These are phyloP conservation scores for Pugionium dolabratum DNA, from an alignment of 345 rosid species.

Conservation along the genomic window DNA sequence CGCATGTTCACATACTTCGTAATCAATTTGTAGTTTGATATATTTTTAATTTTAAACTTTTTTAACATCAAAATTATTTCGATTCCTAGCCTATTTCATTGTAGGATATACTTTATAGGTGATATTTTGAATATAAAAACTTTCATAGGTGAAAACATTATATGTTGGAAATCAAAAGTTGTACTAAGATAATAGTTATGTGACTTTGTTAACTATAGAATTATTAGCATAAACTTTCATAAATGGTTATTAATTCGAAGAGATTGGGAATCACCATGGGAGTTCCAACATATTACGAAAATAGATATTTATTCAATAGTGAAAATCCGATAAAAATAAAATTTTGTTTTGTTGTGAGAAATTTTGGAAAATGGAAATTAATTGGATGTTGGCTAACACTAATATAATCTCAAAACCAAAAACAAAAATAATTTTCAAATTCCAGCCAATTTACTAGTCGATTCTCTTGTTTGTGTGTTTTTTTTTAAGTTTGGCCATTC, in stretches of 20 bases:
- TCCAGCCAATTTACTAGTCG: not conserved
- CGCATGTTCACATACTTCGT: slow-evolving; percentile 31
- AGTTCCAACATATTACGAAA: too few species aligned
- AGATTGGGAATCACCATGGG: too few species aligned
- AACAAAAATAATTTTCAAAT: not conserved
- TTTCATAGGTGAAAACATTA: too few species aligned
- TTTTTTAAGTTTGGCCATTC: slow-evolving; percentile 6
- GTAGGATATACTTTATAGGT: not conserved
- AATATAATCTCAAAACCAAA: too few species aligned
- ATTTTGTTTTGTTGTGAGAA: not conserved
- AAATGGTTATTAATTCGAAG: too few species aligned
- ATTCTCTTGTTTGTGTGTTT: not conserved
- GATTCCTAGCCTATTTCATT: not conserved
- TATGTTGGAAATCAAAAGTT: too few species aligned
- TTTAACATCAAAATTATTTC: not conserved
- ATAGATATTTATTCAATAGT: too few species aligned
- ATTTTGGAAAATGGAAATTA: not conserved
- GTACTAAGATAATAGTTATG: too few species aligned
- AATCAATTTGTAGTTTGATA: slow-evolving; percentile 29
- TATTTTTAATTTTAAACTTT: not conserved
- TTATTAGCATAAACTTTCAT: too few species aligned
- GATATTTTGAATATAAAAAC: too few species aligned
- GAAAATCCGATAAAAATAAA: too few species aligned
- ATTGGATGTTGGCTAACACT: not conserved
- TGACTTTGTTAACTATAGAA: too few species aligned